phyloP scores from a whole-genome alignment of 495 filamentous ascomycete genomes.

The Penicillium verhagenii region DNA sequence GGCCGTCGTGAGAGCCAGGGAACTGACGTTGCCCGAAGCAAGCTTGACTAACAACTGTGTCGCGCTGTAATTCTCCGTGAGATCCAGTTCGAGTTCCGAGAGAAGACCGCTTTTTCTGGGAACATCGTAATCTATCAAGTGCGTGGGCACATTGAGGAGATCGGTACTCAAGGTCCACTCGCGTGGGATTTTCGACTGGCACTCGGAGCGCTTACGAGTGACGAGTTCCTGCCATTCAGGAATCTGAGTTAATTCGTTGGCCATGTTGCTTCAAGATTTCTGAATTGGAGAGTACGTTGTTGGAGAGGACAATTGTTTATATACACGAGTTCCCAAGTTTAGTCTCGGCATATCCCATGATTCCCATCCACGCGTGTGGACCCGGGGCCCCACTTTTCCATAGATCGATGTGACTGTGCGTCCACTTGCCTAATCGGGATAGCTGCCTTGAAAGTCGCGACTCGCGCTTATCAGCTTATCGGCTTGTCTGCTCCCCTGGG shows the following conservation, averaged over 20 bases:
- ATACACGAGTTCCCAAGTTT: too few species aligned
- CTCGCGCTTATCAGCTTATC: too few species aligned
- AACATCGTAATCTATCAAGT: constrained; percentile 17
- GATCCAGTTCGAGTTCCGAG: constrained; percentile 6
- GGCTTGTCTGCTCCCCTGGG: too few species aligned
- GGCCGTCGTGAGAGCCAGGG: not conserved
- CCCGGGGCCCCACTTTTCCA: not conserved
- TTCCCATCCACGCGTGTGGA: too few species aligned
- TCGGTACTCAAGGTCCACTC: constrained; percentile 24
- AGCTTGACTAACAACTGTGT: constrained; percentile 6
- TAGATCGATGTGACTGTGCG: constrained; percentile 9
- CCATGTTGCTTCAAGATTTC: not conserved
- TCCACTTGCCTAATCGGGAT: constrained; percentile 28
- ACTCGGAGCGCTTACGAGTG: constrained; percentile 22
- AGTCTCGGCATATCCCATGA: too few species aligned
- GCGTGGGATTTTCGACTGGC: constrained; percentile 25
- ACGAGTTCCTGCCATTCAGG: constrained; percentile 26
- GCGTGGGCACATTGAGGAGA: constrained; percentile 1
- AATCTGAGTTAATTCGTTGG: not conserved
- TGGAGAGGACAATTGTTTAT: not conserved
- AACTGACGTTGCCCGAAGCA: constrained; percentile 6
- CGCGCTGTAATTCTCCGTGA: constrained; percentile 20
- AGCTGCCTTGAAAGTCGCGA: constrained; percentile 2
- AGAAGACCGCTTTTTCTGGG: constrained; percentile 4
- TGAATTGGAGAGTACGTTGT: not conserved